Percentiles rank a stretch among this genome's conserved stretches.
These are phyloP conservation scores for Xylariaceae sp. DNA, from an alignment of 2,329 filamentous ascomycete species.

Conservation along the genomic window DNA sequence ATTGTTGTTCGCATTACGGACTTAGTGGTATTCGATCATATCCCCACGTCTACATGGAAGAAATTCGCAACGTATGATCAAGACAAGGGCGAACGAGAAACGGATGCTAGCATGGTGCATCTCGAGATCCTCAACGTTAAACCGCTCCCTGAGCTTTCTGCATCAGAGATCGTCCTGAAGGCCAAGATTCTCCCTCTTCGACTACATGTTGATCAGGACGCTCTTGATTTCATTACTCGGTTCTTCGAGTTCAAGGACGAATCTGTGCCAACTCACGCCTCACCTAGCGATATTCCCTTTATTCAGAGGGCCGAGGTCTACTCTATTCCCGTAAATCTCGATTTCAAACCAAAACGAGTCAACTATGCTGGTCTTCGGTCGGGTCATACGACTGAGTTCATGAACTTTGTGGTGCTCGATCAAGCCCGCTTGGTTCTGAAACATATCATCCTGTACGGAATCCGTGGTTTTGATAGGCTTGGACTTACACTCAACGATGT, in stretches of 20 bases:
- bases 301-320: conserved; percentile 85
- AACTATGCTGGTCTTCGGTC: conserved; percentile 91
- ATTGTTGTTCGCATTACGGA: conserved; percentile 77
- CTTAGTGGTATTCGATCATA: conserved; percentile 87
- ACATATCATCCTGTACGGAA: conserved; percentile 87
- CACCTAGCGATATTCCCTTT: conserved; percentile 72
- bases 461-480: conserved; percentile 83
- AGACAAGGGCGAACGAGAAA: conserved; percentile 79
- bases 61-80: conserved; percentile 95
- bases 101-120: conserved; percentile 83
- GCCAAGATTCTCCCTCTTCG: conserved; percentile 76
- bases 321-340: conserved; percentile 72
- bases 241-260: conserved; percentile 99
- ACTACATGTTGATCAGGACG: conserved; percentile 94
- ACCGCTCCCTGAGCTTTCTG: conserved; percentile 75
- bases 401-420: conserved; percentile 96
- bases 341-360: conserved; percentile 98
- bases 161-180: conserved; percentile 82
- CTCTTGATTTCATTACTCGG: conserved; percentile 90
- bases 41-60: conserved; percentile 94
- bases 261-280: conserved; percentile 46
- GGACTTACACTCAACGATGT: conserved; percentile 89
- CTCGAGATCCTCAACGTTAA: conserved; percentile 83
- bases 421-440: conserved; percentile 79
- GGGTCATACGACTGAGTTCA: conserved; percentile 92